These are phyloP conservation scores for Artemisia tridentata DNA, from an alignment of 129 eudicot genomes.

Conservation along the genomic window DNA sequence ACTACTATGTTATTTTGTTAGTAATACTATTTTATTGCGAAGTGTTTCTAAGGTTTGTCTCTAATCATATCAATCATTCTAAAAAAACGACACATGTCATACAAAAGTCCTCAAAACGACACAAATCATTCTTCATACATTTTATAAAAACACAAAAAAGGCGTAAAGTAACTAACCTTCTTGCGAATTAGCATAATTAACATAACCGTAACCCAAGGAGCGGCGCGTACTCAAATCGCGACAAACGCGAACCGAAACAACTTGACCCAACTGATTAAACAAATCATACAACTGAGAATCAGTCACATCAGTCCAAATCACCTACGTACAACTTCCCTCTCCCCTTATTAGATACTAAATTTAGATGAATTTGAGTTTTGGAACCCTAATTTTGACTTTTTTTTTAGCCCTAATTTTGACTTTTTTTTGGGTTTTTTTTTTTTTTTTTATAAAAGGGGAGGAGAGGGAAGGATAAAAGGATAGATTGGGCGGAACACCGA, in stretches of 20 bases:
- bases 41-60: too few relatives aligned
- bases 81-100: too few relatives aligned
- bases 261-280: conserved; percentile 65
- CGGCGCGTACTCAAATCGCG: conserved; percentile 57
- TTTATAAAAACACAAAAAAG: neutral
- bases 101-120: too few relatives aligned
- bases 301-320: conserved; percentile 66
- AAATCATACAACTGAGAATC: conserved; percentile 77
- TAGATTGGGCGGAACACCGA: conserved; percentile 55
- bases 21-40: too few relatives aligned
- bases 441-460: conserved; percentile 27
- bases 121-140: too few relatives aligned
- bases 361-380: neutral
- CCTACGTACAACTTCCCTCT: conserved; percentile 82
- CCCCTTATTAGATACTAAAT: conserved; percentile 49
- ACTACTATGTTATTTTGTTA: too few relatives aligned
- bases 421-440: too few relatives aligned
- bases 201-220: conserved; percentile 86
- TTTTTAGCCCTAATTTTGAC: too few relatives aligned
- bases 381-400: neutral
- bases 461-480: conserved; percentile 61
- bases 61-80: too few relatives aligned
- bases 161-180: conserved; percentile 51
- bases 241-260: conserved; percentile 83
- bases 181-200: conserved; percentile 58